Percentiles rank a stretch among this genome's conserved stretches.
These are phyloP conservation scores for Lichenothelia convexa DNA, from an alignment of 495 filamentous ascomycete genomes.

Conservation along the genomic window DNA sequence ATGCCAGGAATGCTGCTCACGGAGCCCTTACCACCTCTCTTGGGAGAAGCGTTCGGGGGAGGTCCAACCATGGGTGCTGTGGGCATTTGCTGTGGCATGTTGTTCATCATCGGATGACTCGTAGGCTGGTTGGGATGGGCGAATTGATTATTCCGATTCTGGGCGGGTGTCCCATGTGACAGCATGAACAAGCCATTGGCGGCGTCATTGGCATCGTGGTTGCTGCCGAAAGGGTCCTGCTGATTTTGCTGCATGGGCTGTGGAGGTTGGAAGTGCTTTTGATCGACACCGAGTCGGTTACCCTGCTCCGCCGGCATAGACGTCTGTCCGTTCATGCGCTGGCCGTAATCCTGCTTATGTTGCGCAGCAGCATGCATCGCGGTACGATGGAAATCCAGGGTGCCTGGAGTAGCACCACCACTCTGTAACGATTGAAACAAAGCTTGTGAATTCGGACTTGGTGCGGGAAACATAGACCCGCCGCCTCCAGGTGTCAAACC, in stretches of 20 bases:
- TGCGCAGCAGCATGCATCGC: constrained; percentile 57
- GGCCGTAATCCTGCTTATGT: constrained; percentile 26
- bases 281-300: constrained; percentile 27
- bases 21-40: constrained; percentile 17
- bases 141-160: constrained; percentile 34
- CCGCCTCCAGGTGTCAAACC: constrained; percentile 89
- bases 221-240: constrained; percentile 42
- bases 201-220: constrained; percentile 82
- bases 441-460: constrained; percentile 70
- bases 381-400: constrained; percentile 86
- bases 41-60: constrained; percentile 18
- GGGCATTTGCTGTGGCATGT: constrained; percentile 9
- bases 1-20: constrained; percentile 31
- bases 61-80: constrained; percentile 6
- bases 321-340: constrained; percentile 25
- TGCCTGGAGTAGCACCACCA: constrained; percentile 71
- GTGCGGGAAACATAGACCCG: constrained; percentile 92
- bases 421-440: constrained; percentile 61
- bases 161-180: constrained; percentile 40
- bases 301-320: constrained; percentile 26
- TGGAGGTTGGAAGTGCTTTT: constrained; percentile 25
- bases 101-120: constrained; percentile 15
- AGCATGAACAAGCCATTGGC: constrained; percentile 89
- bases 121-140: constrained; percentile 32
- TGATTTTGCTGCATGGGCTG: constrained; percentile 28